Base-by-base conservation (phyloP, 371 early-diverging fungal species). In the Saksenaea vasiformis region DNA sequence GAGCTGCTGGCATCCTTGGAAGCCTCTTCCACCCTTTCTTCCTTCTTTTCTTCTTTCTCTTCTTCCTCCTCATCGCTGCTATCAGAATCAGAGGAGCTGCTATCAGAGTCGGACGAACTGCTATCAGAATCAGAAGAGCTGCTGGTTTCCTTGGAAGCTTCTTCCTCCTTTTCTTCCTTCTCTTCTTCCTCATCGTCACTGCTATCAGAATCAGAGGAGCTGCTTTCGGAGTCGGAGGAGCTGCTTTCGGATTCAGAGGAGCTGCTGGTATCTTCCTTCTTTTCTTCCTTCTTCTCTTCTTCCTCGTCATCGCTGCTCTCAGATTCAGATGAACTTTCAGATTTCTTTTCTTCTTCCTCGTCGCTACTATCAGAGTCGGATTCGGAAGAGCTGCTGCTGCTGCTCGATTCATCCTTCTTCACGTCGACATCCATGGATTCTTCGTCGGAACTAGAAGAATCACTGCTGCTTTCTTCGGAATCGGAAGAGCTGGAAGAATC, bases 61-160 rank as follows among this genome's bases (percentile, higher is more conserved):
- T n/a, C n/a, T n/a, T n/a, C n/a, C n/a, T 31, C 31, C 2, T 31
- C 31, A 35, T 57, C 57, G 17, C 17, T 17, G 41, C 62, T 54
- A 24, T 62, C 63, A 58, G 65, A 67, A 22, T 39, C 34, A 15
- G 60, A 62, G 58, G 64, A 56, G 31, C 58, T 61, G 60, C 64
- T 60, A 15, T 56, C 51, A 24, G 26, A n/a, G n/a, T n/a, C n/a
- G n/a, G n/a, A n/a, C n/a, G n/a, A n/a, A n/a, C 61, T 63, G 19
- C 68, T 67, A 38, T 72, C 71, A 36, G 71, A 70, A 27, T 62
- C 61, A 37, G 56, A 55, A 17, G 51, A 54, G 54, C 61, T 62
- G 28, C 38, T 54, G 7, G 24, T 43, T 31, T 71, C 57, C 62
- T 70, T 73, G 8, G 27, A n/a, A n/a, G n/a, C n/a, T n/a, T n/a